Evolutionary conservation across 805 yeast genomes (phyloP), one percentile per base, ranked within the genome.

Genomic region (Starmerella scarabaei): DNA sequence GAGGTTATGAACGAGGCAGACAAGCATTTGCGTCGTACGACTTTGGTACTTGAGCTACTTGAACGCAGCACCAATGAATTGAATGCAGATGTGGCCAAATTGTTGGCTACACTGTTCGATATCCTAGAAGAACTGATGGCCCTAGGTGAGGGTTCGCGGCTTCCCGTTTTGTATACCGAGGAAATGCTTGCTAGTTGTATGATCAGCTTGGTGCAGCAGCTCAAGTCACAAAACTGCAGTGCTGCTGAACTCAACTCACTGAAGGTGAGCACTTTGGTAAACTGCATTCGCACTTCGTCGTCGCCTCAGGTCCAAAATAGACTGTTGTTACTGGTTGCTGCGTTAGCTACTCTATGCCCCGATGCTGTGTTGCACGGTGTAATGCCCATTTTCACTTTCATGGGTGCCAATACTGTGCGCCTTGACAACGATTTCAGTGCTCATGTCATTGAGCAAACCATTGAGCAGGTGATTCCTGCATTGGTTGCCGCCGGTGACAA

Each of bases 371-470:
- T 91, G 39, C 97, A 91, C 62, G 81, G 95, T 2, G 94, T 91
- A 7, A 91, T 91, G 98, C 98, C 98, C n/a, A 88, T 91, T 37
- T 91, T 91, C 66, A 91, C 98, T 1, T 91, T 91, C 53, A 91
- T 91, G 97, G 98, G 98, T 44, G 94, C 97, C 11, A 93, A 85
- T 54, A 86, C 96, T 12, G 73, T 91, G 38, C 78, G 94, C 54
- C 95, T 91, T 62, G 98, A 91, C 59, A 97, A 91, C 59, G 96
- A 84, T 56, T 88, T 82, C 55, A 84, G 96, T 0, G 80, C 80
- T 24, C 81, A 81, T 49, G 96, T 86, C 33, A 84, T 91, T 47
- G 93, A 85, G 54, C 91, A 83, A 57, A 88, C 98, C 2, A 79
- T 91, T 36, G 64, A 80, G 18, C 77, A 80, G 52, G 95, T 91